Percentiles rank a stretch among this genome's conserved stretches.
These are phyloP conservation scores for Phytophthora pisi DNA, from an alignment of 352 stramenopile genomes.

Conservation along the genomic window DNA sequence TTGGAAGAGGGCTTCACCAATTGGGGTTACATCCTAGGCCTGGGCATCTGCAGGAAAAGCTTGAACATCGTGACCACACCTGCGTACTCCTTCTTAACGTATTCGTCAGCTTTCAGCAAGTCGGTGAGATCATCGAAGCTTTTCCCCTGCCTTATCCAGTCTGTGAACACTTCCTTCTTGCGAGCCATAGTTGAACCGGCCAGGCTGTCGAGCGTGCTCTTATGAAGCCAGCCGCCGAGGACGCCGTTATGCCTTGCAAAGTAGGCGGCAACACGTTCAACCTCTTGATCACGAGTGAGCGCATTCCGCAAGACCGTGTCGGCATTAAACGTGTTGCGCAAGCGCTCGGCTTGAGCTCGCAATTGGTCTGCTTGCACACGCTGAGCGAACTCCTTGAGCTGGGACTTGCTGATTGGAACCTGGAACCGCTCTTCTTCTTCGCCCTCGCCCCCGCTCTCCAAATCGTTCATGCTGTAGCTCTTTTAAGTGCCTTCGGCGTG, in stretches of 20 bases:
- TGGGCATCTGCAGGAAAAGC: not conserved
- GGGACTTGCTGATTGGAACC: not conserved
- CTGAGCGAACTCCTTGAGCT: not conserved
- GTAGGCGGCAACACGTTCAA: not conserved
- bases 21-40: not conserved
- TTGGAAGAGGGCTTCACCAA: no score
- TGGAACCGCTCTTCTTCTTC: not conserved
- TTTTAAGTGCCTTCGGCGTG: not conserved
- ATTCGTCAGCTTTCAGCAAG: not conserved
- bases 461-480: not conserved
- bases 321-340: not conserved
- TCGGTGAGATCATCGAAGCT: not conserved
- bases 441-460: not conserved
- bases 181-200: not conserved
- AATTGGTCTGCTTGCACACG: no score
- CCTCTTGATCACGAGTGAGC: not conserved
- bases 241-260: not conserved
- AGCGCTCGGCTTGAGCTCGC: no score
- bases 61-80: not conserved
- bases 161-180: not conserved
- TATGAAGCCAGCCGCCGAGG: not conserved
- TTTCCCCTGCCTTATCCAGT: not conserved
- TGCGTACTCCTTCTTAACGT: not conserved
- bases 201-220: not conserved
- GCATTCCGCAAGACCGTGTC: not conserved